phyloP scores from a whole-genome alignment of 2,329 filamentous ascomycete genomes.

The Ophiostoma pallidulum region DNA sequence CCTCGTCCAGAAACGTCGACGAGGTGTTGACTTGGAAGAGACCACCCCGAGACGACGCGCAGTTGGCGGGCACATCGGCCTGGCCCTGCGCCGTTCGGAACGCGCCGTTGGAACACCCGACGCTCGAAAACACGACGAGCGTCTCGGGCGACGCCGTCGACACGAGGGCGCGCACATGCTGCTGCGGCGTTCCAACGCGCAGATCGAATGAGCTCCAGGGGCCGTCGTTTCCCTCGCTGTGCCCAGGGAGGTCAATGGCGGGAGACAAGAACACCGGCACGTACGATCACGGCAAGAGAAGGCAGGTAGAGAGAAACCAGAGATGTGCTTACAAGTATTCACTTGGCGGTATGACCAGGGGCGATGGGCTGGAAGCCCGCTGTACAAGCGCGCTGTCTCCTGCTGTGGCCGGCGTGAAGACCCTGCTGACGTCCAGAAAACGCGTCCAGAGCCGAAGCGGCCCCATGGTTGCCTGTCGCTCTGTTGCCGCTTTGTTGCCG shows the following conservation, averaged over 20 bases:
- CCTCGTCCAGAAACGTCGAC: constrained; percentile 26
- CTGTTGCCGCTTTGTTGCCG: no score
- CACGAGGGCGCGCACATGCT: constrained; percentile 28
- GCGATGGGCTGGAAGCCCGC: not conserved
- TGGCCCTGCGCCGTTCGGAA: constrained; percentile 17
- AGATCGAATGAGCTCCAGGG: constrained; percentile 32
- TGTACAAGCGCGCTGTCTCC: not conserved
- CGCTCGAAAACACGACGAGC: constrained; percentile 25
- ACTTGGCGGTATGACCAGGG: constrained; percentile 26
- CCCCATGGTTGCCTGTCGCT: not conserved
- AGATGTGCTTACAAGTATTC: constrained; percentile 27
- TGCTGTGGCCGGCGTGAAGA: not conserved
- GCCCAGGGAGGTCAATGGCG: no score
- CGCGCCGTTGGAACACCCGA: constrained; percentile 24
- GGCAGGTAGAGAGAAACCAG: not conserved
- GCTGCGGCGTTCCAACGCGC: constrained; percentile 28
- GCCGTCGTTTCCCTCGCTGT: constrained; percentile 32
- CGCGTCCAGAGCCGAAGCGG: not conserved
- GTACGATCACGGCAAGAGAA: constrained; percentile 17
- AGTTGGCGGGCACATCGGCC: constrained; percentile 23
- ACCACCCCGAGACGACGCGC: constrained; percentile 27
- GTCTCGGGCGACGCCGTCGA: constrained; percentile 30
- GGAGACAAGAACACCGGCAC: no score
- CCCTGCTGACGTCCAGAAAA: not conserved
- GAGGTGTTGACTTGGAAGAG: constrained; percentile 28